phyloP scores from a whole-genome alignment of 371 early-diverging fungal genomes.

The Mortierella sp. region DNA sequence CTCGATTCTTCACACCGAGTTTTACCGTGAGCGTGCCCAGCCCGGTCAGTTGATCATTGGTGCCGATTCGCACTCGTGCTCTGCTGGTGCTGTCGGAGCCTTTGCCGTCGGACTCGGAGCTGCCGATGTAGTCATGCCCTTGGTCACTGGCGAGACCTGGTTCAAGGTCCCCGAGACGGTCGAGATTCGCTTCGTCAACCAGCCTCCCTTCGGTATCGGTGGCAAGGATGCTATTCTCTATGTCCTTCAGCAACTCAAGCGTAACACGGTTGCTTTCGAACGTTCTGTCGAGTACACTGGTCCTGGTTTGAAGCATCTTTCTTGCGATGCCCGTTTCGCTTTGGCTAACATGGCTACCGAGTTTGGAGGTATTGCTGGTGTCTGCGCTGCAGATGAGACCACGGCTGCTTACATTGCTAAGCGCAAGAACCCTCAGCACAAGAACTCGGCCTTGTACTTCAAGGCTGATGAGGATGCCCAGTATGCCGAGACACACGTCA shows the following conservation, averaged over 20 bases:
- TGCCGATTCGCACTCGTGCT: conserved; percentile 86
- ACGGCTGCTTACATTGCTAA: conserved; percentile 76
- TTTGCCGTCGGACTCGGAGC: conserved; percentile 85
- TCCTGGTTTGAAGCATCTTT: conserved; percentile 76
- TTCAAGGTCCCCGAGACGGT: conserved; percentile 84
- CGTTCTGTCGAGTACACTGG: conserved; percentile 84
- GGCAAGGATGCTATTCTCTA: conserved; percentile 83
- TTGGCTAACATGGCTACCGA: conserved; percentile 87
- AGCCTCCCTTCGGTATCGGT: conserved; percentile 80
- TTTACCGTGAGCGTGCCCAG: conserved; percentile 84
- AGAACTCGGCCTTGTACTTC: conserved; percentile 76
- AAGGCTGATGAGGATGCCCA: conserved; percentile 75
- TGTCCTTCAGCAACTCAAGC: conserved; percentile 81
- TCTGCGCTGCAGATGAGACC: conserved; percentile 78
- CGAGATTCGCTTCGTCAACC: conserved; percentile 74
- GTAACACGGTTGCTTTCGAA: conserved; percentile 84
- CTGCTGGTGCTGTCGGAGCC: conserved; percentile 79
- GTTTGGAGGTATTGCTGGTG: conserved; percentile 86
- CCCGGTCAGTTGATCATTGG: conserved; percentile 84
- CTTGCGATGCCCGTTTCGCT: conserved; percentile 83
- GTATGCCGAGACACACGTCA: conserved; percentile 78
- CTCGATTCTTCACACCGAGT: conserved; percentile 84
- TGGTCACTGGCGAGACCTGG: conserved; percentile 86
- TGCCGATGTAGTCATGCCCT: conserved; percentile 84
- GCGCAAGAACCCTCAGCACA: conserved; percentile 73